Evolutionary conservation across 352 stramenopile species (phyloP).

Genomic region (Pythium aphanidermatum): DNA sequence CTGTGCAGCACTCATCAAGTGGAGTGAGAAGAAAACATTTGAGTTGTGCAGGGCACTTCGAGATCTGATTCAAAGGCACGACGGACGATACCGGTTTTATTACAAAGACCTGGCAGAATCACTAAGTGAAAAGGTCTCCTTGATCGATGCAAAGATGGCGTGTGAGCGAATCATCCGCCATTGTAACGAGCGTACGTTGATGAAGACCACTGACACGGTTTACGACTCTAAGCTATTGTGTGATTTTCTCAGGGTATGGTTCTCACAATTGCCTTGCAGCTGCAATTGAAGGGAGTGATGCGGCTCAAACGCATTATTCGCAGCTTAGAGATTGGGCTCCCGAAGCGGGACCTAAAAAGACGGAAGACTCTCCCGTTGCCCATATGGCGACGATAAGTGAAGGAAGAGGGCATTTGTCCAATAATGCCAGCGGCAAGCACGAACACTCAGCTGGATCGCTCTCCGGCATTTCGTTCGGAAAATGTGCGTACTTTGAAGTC

Average conservation of each 20-base stretch:
- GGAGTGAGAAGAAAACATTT: slow-evolving; percentile 2
- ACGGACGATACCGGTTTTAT: not conserved
- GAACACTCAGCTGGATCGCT: no score
- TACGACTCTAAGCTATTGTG: no score
- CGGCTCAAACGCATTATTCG: no score
- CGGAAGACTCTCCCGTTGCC: no score
- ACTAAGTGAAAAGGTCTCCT: not conserved
- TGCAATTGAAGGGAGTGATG: slow-evolving; percentile 10
- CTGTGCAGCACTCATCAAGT: slow-evolving; percentile 16
- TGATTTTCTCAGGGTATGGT: slow-evolving; percentile 5
- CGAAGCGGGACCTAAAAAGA: no score
- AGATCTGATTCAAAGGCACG: not conserved
- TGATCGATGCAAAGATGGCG: not conserved
- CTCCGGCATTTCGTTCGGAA: no score
- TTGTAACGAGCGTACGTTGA: slow-evolving; percentile 16
- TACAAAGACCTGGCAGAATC: slow-evolving; percentile 2
- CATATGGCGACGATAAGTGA: no score
- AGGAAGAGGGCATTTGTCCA: no score
- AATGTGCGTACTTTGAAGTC: no score
- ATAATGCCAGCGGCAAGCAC: no score
- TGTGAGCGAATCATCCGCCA: slow-evolving; percentile 12
- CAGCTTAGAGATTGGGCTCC: no score
- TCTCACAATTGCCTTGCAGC: slow-evolving; percentile 14
- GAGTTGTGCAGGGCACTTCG: slow-evolving; percentile 6
- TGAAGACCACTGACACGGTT: no score